Percentiles rank a stretch among this genome's conserved stretches.
phyloP scores from a whole-genome alignment of 768 basidiomycete genomes.

The Boletus patriciae region DNA sequence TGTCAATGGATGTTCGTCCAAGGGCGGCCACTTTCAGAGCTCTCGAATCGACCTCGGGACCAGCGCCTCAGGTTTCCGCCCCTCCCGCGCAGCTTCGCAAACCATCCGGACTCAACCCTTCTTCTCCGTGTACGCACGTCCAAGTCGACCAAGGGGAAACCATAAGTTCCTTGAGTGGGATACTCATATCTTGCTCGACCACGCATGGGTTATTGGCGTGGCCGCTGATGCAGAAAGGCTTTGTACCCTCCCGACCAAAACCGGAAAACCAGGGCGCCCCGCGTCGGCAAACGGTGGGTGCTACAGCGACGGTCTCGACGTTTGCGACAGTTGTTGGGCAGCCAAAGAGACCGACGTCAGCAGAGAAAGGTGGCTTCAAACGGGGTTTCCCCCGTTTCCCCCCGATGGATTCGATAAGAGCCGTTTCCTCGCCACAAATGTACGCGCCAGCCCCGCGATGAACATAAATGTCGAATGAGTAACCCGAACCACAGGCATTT shows the following conservation, averaged over 20 bases:
- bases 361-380: conserved; percentile 98
- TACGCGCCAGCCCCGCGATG: conserved; percentile 98
- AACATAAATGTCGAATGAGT: conserved; percentile 96
- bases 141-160: conserved; percentile 19
- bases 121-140: conserved; percentile 16
- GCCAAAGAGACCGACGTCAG: conserved; percentile 96
- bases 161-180: conserved; percentile 83
- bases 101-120: conserved; percentile 39
- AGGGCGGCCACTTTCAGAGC: conserved; percentile 38
- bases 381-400: conserved; percentile 98
- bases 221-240: conserved; percentile 93
- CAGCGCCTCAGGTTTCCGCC: conserved; percentile 15
- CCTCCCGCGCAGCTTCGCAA: conserved; percentile 53
- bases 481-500: conserved; percentile 89
- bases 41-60: conserved; percentile 22
- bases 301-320: conserved; percentile 97
- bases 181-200: conserved; percentile 99
- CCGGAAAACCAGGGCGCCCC: conserved; percentile 88
- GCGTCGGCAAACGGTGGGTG: conserved; percentile 92
- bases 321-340: conserved; percentile 98
- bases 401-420: conserved; percentile 94
- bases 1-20: conserved; percentile 26
- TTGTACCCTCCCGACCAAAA: conserved; percentile 95
- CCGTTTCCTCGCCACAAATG: conserved; percentile 98
- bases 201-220: conserved; percentile 99